phyloP scores from a whole-genome alignment of 768 basidiomycete genomes.

The Porpolomopsis calyptriformis region DNA sequence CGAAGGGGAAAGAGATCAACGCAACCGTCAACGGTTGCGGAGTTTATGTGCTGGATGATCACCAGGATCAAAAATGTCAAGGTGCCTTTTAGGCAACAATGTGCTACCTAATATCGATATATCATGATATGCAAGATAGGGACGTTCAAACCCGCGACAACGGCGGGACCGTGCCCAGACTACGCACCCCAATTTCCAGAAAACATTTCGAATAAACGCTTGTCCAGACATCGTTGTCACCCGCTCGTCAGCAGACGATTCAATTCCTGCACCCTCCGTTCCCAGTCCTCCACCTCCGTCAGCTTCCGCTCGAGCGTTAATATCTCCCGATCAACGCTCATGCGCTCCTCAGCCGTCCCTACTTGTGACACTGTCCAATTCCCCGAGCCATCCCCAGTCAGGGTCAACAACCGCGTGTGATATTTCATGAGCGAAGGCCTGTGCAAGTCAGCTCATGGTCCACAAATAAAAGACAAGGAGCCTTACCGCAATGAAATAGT shows the following conservation, averaged over 20 bases:
- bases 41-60: neutral
- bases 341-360: slow-evolving; percentile 61
- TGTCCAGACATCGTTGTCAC: neutral
- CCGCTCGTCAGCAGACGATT: slow-evolving; percentile 42
- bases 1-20: neutral
- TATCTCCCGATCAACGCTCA: slow-evolving; percentile 73
- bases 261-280: slow-evolving; percentile 54
- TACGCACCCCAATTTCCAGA: too few relatives aligned
- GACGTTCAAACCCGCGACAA: too few relatives aligned
- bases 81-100: too few relatives aligned
- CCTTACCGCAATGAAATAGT: slow-evolving; percentile 77
- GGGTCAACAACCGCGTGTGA: slow-evolving; percentile 75
- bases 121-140: too few relatives aligned
- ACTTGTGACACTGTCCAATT: slow-evolving; percentile 63
- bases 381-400: slow-evolving; percentile 62
- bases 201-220: too few relatives aligned
- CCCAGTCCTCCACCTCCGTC: slow-evolving; percentile 64
- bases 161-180: too few relatives aligned
- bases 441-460: neutral
- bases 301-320: slow-evolving; percentile 52
- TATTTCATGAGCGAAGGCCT: slow-evolving; percentile 83
- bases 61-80: too few relatives aligned
- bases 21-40: neutral
- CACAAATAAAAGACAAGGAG: neutral
- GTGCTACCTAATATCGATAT: too few relatives aligned